Evolutionary conservation across 768 basidiomycete species (phyloP).

Genomic region (Leccinellum albellum): DNA sequence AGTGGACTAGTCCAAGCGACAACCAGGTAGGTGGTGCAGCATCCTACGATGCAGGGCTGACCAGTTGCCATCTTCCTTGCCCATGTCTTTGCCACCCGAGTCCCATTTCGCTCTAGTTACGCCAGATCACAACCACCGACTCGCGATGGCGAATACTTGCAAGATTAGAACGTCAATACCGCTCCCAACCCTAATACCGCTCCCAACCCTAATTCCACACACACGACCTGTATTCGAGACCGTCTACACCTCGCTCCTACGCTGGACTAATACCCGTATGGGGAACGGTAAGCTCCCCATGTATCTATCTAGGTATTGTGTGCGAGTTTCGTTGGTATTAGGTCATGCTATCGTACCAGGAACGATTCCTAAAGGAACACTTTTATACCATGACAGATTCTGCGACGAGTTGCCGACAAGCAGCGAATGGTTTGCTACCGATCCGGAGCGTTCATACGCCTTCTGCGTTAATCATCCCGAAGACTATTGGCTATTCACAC

Average conservation of each 20-base stretch:
- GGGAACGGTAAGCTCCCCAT: slow-evolving; percentile 30
- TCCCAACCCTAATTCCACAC: slow-evolving; percentile 19
- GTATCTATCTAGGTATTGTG: not conserved
- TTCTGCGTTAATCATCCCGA: slow-evolving; percentile 29
- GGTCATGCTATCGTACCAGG: slow-evolving; percentile 26
- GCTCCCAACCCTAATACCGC: not conserved
- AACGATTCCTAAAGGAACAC: slow-evolving; percentile 30
- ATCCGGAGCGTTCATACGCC: slow-evolving; percentile 35
- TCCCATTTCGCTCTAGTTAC: not conserved
- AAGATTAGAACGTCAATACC: not conserved
- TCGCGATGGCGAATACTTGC: not conserved
- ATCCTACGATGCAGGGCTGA: not conserved
- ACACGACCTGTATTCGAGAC: slow-evolving; percentile 26
- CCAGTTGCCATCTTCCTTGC: not conserved
- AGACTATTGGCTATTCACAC: slow-evolving; percentile 31
- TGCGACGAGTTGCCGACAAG: slow-evolving; percentile 16
- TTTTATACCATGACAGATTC: slow-evolving; percentile 30
- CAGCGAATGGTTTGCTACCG: slow-evolving; percentile 31
- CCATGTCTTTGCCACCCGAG: not conserved
- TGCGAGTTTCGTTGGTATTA: not conserved
- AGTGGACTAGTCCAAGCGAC: not conserved
- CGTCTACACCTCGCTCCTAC: slow-evolving; percentile 30
- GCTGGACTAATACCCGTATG: slow-evolving; percentile 42
- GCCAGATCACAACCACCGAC: not conserved
- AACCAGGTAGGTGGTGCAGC: not conserved